phyloP scores from a whole-genome alignment of 176 grass and related monocot genomes.

The Eragrostis nindensis region DNA sequence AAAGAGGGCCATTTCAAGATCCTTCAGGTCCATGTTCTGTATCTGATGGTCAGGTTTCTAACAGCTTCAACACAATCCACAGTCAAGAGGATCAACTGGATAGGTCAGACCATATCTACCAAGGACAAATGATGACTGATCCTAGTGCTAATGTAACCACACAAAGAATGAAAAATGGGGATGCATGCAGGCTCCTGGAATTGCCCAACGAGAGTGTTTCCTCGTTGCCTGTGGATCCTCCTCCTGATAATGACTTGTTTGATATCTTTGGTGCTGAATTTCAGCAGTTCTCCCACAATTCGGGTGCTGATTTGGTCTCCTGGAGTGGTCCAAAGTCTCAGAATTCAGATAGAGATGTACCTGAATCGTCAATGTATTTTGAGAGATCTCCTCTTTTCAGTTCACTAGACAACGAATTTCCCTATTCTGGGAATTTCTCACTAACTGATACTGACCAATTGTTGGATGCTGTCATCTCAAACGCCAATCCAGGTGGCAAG shows the following conservation, averaged over 20 bases:
- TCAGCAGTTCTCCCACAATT: constrained; percentile 45
- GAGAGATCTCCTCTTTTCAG: constrained; percentile 47
- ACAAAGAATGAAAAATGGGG: constrained; percentile 30
- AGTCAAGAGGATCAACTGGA: constrained; percentile 41
- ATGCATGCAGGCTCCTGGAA: constrained; percentile 21
- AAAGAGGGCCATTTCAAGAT: constrained; percentile 44
- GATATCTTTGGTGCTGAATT: constrained; percentile 61
- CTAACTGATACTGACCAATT: constrained; percentile 67
- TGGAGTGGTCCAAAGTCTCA: constrained; percentile 45
- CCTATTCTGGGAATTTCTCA: constrained; percentile 57
- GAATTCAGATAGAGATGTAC: constrained; percentile 47
- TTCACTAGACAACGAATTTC: constrained; percentile 52
- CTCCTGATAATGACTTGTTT: constrained; percentile 63
- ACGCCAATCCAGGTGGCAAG: constrained; percentile 57
- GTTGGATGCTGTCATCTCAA: constrained; percentile 82
- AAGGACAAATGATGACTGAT: constrained; percentile 40
- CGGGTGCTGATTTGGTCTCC: constrained; percentile 51
- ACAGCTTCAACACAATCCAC: constrained; percentile 29
- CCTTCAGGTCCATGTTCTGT: constrained; percentile 36
- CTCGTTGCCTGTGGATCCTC: constrained; percentile 45
- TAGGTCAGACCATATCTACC: constrained; percentile 31
- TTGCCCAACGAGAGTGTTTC: constrained; percentile 35
- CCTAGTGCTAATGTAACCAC: constrained; percentile 23
- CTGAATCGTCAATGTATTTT: constrained; percentile 41
- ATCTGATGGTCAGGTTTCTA: constrained; percentile 44